A percentile compares a stretch with the other conserved stretches of the same genome.
phyloP scores from a whole-genome alignment of 1,139 yeast genomes.

The Sugiyamaella xylanicola region DNA sequence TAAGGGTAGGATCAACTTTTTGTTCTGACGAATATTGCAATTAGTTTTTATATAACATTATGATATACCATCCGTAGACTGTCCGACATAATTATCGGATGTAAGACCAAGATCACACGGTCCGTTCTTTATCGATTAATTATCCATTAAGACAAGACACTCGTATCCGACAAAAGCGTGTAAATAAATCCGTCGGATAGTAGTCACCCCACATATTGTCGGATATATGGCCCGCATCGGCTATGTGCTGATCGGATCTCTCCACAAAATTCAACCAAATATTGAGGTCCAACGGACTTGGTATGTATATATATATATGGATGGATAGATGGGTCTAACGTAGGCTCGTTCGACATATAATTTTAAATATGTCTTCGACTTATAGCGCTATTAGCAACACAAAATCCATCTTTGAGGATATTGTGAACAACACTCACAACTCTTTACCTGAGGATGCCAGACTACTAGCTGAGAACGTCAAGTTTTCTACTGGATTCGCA shows the following conservation, averaged over 20 bases:
- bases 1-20: no score
- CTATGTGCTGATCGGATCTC: neutral
- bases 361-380: slow-evolving; percentile 2
- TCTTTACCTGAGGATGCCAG: slow-evolving; percentile 36
- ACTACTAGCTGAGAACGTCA: slow-evolving; percentile 28
- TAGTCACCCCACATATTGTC: slow-evolving; percentile 4
- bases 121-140: slow-evolving; percentile 5
- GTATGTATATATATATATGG: slow-evolving; percentile 9
- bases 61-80: neutral
- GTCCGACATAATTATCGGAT: neutral
- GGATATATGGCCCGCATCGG: neutral
- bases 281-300: no score
- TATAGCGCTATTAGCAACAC: slow-evolving; percentile 12
- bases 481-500: slow-evolving; percentile 31
- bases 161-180: neutral
- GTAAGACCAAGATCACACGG: neutral
- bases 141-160: no score
- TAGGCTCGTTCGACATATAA: neutral
- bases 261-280: neutral
- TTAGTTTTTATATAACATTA: neutral
- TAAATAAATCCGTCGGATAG: neutral
- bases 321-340: no score
- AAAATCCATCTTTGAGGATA: slow-evolving; percentile 23
- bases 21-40: neutral
- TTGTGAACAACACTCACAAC: slow-evolving; percentile 30